Percentiles rank a stretch among this genome's conserved stretches.
Conservation (phyloP, 2,329 filamentous ascomycete genomes). For the Trichoderma oligosporum region DNA sequence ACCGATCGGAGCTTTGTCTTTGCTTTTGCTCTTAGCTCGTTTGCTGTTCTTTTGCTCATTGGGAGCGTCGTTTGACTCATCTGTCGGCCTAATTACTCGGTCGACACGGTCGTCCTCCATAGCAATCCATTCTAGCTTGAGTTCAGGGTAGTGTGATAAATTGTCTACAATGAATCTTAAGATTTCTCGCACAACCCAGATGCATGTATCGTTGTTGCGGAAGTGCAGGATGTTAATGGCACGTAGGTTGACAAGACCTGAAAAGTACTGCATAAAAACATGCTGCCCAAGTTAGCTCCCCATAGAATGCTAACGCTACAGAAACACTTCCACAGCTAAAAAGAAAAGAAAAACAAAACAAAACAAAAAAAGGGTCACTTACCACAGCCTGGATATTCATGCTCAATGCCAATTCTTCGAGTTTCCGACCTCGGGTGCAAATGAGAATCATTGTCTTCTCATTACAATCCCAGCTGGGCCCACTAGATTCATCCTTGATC, state of each 20-base stretch:
- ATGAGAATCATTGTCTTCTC: conserved; percentile 53
- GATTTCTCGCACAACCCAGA: conserved; percentile 54
- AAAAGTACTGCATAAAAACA: conserved; percentile 52
- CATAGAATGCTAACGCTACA: too few relatives aligned
- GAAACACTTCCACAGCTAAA: too few relatives aligned
- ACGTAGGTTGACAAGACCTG: conserved; percentile 45
- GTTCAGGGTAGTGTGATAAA: conserved; percentile 50
- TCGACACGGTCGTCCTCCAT: conserved; percentile 51
- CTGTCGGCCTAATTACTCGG: conserved; percentile 43
- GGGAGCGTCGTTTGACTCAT: conserved; percentile 27
- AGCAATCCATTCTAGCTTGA: conserved; percentile 57
- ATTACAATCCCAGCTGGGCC: conserved; percentile 54
- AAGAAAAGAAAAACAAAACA: too few relatives aligned
- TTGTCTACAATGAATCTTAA: conserved; percentile 57
- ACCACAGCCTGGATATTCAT: conserved; percentile 54
- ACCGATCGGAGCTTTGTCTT: conserved; percentile 27
- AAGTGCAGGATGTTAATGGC: conserved; percentile 55
- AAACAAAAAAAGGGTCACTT: too few relatives aligned
- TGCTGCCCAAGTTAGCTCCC: conserved; percentile 45
- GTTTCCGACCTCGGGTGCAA: conserved; percentile 44
- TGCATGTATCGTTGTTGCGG: conserved; percentile 53
- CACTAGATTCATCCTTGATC: conserved; percentile 53
- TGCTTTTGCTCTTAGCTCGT: conserved; percentile 37
- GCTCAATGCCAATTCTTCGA: conserved; percentile 55
- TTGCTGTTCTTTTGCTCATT: conserved; percentile 27